phyloP scores from a whole-genome alignment of 352 stramenopile species.

The Phytophthora pistaciae region DNA sequence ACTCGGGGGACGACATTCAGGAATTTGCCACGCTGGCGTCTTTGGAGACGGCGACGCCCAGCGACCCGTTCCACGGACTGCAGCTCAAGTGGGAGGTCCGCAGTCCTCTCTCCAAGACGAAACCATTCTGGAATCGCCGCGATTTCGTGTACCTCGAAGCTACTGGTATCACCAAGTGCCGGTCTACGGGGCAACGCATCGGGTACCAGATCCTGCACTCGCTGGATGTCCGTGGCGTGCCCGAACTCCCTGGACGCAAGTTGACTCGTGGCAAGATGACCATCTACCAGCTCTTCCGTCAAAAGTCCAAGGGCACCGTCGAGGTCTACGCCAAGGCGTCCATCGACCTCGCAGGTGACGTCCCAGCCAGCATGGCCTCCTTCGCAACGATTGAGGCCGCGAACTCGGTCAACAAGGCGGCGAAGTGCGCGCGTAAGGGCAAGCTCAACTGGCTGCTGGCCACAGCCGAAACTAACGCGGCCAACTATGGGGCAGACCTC shows the following conservation, averaged over 20 bases:
- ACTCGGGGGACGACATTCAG: constrained; percentile 32
- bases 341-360: constrained; percentile 31
- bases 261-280: constrained; percentile 32
- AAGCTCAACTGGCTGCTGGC: constrained; percentile 45
- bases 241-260: constrained; percentile 43
- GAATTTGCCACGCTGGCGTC: constrained; percentile 39
- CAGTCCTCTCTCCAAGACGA: constrained; percentile 25
- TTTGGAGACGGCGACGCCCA: constrained; percentile 21
- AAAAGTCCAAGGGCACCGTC: constrained; percentile 38
- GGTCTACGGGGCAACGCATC: constrained; percentile 34
- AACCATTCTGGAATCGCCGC: constrained; percentile 41
- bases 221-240: constrained; percentile 46
- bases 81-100: constrained; percentile 44
- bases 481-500: constrained; percentile 1
- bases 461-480: constrained; percentile 19
- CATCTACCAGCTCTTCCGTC: constrained; percentile 44
- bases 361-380: constrained; percentile 21
- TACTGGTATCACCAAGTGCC: constrained; percentile 39
- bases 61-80: constrained; percentile 35
- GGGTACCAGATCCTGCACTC: constrained; percentile 63
- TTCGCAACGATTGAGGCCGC: constrained; percentile 30
- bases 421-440: constrained; percentile 31
- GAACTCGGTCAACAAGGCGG: constrained; percentile 17
- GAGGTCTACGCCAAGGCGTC: constrained; percentile 44
- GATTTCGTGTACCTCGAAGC: constrained; percentile 60